Base-by-base conservation (phyloP, 75 land plant genomes). In the Isoetes taiwanensis region DNA sequence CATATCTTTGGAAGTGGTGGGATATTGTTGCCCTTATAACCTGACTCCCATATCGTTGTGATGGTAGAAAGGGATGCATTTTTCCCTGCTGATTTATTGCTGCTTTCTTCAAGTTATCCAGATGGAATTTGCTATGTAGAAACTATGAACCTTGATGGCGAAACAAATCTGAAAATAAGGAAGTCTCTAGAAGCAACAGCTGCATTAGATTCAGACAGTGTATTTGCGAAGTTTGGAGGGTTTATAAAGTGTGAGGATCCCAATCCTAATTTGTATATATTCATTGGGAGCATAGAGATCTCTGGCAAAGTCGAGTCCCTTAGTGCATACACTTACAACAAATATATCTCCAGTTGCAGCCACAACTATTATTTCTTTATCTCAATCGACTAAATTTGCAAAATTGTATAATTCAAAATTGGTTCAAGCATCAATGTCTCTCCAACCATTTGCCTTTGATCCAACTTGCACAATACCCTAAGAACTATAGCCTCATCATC, bases 101-200 rank as follows among this genome's bases (percentile, higher is more conserved):
- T 82, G 20, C 41, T 82, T 30, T 78, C 85, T 0, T 78, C 78
- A 0, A 72, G 77, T 48, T 83, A 72, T 48, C 81, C 72, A 23
- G 82, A 83, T 71, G 86, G 86, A 2, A 76, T 83, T 46, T 83
- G 83, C 48, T 83, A 83, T 70, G 86, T 83, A 0, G 87, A 83
- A 52, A 83, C 87, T 2, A 83, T 80, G 84, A 83, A 83, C 58
- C 59, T 83, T 21, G 84, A 83, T 71, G 83, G 87, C 2, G 83
- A 83, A 56, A 83, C 83, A 31, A 83, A 80, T 33, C 68, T 83
- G 77, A 83, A 83, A 69, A 75, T 83, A 0, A 83, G 80, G 34
- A 65, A 73, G 57, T 27, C 72, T 16, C 42, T 83, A 63, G 87
- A 83, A 32, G 63, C 35, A 2, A 83, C 87, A 1, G 43, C 64